Conservation (phyloP, 1,139 yeast genomes). For the Candida pseudocylindracea region DNA sequence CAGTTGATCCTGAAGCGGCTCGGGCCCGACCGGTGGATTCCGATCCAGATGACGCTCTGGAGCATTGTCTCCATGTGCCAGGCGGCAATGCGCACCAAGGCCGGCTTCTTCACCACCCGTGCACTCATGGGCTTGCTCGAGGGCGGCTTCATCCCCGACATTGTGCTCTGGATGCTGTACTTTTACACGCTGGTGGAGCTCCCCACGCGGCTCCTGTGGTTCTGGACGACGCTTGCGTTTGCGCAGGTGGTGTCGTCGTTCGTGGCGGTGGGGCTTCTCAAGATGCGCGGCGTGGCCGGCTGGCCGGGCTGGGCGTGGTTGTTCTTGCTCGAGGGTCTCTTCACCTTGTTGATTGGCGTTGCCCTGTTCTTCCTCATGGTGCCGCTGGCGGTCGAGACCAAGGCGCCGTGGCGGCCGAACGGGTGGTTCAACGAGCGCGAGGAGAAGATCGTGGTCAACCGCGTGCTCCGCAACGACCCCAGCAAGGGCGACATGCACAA, state of each 20-base stretch:
- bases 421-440: neutral
- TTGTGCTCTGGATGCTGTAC: conserved; percentile 1
- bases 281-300: neutral
- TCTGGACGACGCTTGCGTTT: neutral
- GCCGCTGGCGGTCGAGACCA: neutral
- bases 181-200: neutral
- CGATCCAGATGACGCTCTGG: conserved; percentile 1
- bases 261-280: neutral
- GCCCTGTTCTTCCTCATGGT: neutral
- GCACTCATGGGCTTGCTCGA: neutral
- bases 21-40: conserved; percentile 1
- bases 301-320: conserved; percentile 1
- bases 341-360: neutral
- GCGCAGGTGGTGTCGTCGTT: neutral
- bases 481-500: neutral
- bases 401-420: neutral
- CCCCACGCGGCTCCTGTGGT: neutral
- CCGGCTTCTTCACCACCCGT: neutral
- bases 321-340: conserved; percentile 1
- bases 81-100: neutral
- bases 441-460: neutral
- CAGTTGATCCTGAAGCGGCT: neutral
- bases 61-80: neutral
- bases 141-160: conserved; percentile 1
- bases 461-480: neutral